Percentiles rank a stretch among this genome's conserved stretches.
Conservation (phyloP, 805 yeast species). For the Tetrapisispora arboricola region DNA sequence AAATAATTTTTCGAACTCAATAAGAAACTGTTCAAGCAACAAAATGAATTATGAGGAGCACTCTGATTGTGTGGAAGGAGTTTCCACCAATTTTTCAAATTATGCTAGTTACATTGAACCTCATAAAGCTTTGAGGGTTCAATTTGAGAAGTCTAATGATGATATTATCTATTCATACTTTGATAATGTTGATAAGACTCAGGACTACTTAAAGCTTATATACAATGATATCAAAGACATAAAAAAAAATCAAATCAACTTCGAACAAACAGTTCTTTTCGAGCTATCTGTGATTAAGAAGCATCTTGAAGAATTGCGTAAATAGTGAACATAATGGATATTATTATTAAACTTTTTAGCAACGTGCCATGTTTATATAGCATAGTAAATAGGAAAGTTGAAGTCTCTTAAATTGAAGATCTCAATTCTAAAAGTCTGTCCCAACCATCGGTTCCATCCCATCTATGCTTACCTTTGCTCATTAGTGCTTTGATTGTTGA, state of each 20-base stretch:
- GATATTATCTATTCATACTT: no score
- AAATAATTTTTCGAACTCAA: no score
- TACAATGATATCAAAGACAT: neutral
- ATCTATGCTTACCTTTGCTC: conserved; percentile 65
- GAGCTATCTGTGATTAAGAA: neutral
- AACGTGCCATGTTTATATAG: no score
- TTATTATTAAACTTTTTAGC: neutral
- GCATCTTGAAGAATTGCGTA: neutral
- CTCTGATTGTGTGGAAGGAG: no score
- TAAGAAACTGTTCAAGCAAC: no score
- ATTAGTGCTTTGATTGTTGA: conserved; percentile 61
- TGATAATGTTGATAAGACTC: neutral
- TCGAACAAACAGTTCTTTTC: neutral
- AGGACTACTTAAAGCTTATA: neutral
- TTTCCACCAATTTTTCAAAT: no score
- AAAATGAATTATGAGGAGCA: no score
- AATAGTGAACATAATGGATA: neutral
- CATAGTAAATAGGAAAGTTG: no score
- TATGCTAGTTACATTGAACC: no score
- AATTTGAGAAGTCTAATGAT: no score
- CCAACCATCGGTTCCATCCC: conserved; percentile 81
- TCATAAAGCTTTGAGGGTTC: no score
- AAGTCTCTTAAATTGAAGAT: conserved; percentile 7
- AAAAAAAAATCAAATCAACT: neutral
- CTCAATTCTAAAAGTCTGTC: conserved; percentile 41